Conservation (phyloP, 2,329 filamentous ascomycete species). For the Talaromyces sp. region DNA sequence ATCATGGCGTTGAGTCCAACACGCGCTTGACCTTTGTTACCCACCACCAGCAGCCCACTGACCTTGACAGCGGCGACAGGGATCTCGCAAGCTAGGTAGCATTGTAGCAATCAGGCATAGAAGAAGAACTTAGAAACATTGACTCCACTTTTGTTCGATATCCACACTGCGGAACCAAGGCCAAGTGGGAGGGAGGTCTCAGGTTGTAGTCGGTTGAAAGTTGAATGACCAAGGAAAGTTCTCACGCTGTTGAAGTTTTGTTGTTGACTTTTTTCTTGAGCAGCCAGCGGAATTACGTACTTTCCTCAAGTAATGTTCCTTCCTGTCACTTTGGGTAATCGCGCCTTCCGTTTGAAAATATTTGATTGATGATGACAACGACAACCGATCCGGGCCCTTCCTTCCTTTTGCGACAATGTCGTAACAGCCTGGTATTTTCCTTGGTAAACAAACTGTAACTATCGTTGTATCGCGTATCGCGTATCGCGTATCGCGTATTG, state of each 20-base stretch:
- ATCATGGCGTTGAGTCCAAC: not conserved
- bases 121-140: not conserved
- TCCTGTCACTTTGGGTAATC: not conserved
- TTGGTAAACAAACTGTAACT: not conserved
- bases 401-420: conserved; percentile 2
- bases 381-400: not conserved
- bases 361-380: not conserved
- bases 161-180: not conserved
- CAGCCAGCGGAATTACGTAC: not conserved
- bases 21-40: not conserved
- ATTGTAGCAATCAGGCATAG: not conserved
- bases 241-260: not conserved
- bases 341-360: not conserved
- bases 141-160: not conserved
- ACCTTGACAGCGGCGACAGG: not conserved
- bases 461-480: not conserved
- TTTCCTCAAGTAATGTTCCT: not conserved
- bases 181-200: not conserved
- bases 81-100: not conserved
- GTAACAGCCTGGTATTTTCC: not conserved
- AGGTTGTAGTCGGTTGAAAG: not conserved
- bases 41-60: not conserved
- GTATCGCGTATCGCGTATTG: not conserved
- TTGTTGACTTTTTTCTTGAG: not conserved
- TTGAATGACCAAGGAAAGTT: not conserved